Evolutionary conservation across 1,139 yeast genomes (phyloP), one percentile per base, ranked within the genome.

Genomic region (Yamadazyma atmosphaerica): DNA sequence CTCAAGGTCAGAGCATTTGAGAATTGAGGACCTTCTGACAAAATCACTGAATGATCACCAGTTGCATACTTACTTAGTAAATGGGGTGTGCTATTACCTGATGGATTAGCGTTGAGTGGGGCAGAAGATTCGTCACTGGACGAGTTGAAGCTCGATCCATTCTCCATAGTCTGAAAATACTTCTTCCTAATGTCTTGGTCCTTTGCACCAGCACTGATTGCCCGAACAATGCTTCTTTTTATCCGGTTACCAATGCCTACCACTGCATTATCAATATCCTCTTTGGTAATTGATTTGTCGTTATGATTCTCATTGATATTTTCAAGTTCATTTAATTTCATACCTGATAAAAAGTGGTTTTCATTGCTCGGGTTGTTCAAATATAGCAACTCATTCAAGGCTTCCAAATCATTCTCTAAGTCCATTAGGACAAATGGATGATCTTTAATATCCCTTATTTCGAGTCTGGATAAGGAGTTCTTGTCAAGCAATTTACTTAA

Each of bases 351-450:
- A 33, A 40, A 42, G 32, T 33, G 36, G 19, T 19, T 36, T 16
- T 16, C 36, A 14, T 27, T 33, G 33, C 33, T 33, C 12, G 45
- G 44, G 27, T 42, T 52, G 47, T 70, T 71, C 39, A 68, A 52
- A 42, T 63, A 58, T 21, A 67, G 52, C n/a, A 71, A 54, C 37
- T 71, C 75, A 43, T 68, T 53, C 32, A 65, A 60, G 46, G 59
- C 62, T 31, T 63, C 69, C 37, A 70, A 46, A 38, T 69, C 71
- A 16, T 65, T 55, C 13, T 78, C 74, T 46, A 86, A 63, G 25
- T 81, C 89, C 61, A 79, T 71, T 23, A 77, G 55, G 8, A 87
- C 78, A 64, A 95, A 89, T 0, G 90, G 86, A 60, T 92, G 97
- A 8, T 63, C 63, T 58, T 90, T 92, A 44, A 90, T 84, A 19